Conservation (phyloP, 2,329 filamentous ascomycete species). For the Parastagonospora nodorum region DNA sequence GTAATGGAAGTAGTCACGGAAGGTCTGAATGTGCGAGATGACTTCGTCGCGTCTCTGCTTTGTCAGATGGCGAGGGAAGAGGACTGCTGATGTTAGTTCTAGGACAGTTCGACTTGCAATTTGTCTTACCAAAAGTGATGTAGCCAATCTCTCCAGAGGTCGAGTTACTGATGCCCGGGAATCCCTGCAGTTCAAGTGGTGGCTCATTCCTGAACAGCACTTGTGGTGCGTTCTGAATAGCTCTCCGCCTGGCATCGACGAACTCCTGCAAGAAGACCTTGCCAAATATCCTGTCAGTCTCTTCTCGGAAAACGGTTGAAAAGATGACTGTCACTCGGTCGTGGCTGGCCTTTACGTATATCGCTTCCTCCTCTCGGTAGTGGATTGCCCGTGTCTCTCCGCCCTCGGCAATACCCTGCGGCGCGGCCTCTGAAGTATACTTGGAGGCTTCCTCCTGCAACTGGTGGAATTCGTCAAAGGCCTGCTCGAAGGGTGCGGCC, state of each 20-base stretch:
- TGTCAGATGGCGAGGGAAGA: constrained; percentile 94
- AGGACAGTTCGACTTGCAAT: constrained; percentile 3
- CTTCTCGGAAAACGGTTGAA: constrained; percentile 96
- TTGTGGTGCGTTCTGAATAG: constrained; percentile 97
- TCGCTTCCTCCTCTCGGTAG: constrained; percentile 98
- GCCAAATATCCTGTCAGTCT: constrained; percentile 95
- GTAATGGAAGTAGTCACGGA: constrained; percentile 99
- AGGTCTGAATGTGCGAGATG: constrained; percentile 99
- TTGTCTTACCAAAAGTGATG: constrained; percentile 85
- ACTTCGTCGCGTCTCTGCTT: constrained; percentile 89
- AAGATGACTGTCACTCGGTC: constrained; percentile 99
- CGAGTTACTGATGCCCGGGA: constrained; percentile 75
- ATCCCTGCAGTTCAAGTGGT: constrained; percentile 84
- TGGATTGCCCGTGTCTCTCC: constrained; percentile 95
- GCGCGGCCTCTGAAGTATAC: constrained; percentile 92
- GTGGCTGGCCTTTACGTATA: constrained; percentile 97
- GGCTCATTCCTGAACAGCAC: constrained; percentile 95
- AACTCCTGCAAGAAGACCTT: constrained; percentile 97
- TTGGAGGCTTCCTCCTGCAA: constrained; percentile 87
- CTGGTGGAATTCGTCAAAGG: constrained; percentile 89
- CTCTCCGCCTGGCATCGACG: constrained; percentile 90
- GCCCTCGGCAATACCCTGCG: constrained; percentile 86
- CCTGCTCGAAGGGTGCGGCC: constrained; percentile 97
- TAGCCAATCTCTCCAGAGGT: constrained; percentile 90
- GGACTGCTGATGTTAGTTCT: constrained; percentile 61